Conservation (phyloP, 352 stramenopile genomes). For the Globisporangium nunn region DNA sequence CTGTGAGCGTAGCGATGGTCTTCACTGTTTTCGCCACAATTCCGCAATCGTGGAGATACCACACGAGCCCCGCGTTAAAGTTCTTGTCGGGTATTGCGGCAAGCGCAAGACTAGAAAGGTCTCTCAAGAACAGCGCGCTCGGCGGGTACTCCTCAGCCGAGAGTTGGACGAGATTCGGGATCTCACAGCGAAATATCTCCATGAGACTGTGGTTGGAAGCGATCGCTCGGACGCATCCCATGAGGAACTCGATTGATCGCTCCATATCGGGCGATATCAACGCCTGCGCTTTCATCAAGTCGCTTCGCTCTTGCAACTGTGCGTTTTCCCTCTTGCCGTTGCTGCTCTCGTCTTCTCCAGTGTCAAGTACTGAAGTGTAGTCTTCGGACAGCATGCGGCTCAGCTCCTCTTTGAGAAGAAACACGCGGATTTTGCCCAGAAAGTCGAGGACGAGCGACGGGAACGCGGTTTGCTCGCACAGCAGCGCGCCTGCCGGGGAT, state of each 20-base stretch:
- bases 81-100: conserved; percentile 40
- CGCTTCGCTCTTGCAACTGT: too few relatives aligned
- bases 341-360: neutral
- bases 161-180: conserved; percentile 58
- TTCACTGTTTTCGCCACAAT: conserved; percentile 37
- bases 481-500: conserved; percentile 20
- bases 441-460: conserved; percentile 65
- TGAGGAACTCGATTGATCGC: conserved; percentile 38
- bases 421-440: conserved; percentile 40
- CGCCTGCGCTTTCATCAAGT: neutral
- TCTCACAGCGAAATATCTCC: conserved; percentile 60
- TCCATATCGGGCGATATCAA: conserved; percentile 18
- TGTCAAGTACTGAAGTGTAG: neutral
- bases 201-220: conserved; percentile 39
- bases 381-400: conserved; percentile 11
- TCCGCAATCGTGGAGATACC: conserved; percentile 71
- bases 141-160: conserved; percentile 58
- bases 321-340: too few relatives aligned
- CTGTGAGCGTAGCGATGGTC: conserved; percentile 29
- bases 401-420: conserved; percentile 43
- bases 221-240: conserved; percentile 57
- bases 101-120: conserved; percentile 37
- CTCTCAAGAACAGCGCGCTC: conserved; percentile 34
- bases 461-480: conserved; percentile 72
- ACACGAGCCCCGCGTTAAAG: conserved; percentile 65